Percentiles rank a stretch among this genome's conserved stretches.
These are phyloP conservation scores for Extremus antarcticus DNA, from an alignment of 495 filamentous ascomycete species.

Conservation along the genomic window DNA sequence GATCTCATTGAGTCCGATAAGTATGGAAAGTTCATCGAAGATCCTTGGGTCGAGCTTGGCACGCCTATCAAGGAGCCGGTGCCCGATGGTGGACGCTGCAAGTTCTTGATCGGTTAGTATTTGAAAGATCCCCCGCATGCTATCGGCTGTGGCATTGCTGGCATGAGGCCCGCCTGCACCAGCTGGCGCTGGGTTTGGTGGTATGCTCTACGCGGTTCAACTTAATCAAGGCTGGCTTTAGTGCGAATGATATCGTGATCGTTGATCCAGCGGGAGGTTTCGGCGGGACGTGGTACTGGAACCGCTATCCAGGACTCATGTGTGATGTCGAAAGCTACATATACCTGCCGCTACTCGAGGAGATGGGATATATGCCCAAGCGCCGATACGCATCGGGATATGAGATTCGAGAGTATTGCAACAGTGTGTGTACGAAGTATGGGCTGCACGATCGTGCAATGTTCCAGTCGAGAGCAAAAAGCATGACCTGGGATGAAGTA, in stretches of 20 bases:
- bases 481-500: slow-evolving; percentile 36
- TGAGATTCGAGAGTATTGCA: slow-evolving; percentile 39
- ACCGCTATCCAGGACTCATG: slow-evolving; percentile 30
- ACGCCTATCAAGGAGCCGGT: slow-evolving; percentile 8
- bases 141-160: neutral
- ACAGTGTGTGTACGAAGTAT: slow-evolving; percentile 33
- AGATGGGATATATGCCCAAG: slow-evolving; percentile 46
- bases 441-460: slow-evolving; percentile 36
- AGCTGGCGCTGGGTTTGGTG: slow-evolving; percentile 43
- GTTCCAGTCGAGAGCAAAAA: slow-evolving; percentile 35
- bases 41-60: slow-evolving; percentile 31
- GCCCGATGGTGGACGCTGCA: neutral
- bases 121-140: too few relatives aligned
- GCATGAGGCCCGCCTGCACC: slow-evolving; percentile 14
- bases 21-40: slow-evolving; percentile 29
- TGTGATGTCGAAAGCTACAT: slow-evolving; percentile 43
- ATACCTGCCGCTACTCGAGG: slow-evolving; percentile 50
- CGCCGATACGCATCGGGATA: slow-evolving; percentile 35
- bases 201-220: slow-evolving; percentile 39
- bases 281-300: slow-evolving; percentile 49
- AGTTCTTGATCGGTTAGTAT: slow-evolving; percentile 3
- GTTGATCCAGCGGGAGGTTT: slow-evolving; percentile 41
- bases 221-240: slow-evolving; percentile 39
- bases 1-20: slow-evolving; percentile 21
- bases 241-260: slow-evolving; percentile 36